Evolutionary conservation across 2,329 filamentous ascomycete genomes (phyloP).

Genomic region (Aspergillus quadricinctus): DNA sequence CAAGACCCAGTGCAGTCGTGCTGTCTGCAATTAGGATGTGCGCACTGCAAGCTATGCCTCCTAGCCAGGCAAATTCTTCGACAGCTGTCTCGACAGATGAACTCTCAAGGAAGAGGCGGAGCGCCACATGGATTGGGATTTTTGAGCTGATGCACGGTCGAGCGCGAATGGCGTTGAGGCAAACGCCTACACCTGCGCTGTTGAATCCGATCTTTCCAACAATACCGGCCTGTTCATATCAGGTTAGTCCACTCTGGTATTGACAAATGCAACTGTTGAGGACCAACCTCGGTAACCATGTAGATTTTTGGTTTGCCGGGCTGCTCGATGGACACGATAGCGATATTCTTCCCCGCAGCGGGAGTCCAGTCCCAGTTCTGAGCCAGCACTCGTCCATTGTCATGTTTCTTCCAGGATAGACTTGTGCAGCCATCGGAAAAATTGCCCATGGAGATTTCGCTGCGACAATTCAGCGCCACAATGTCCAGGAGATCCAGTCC

Average conservation of each 20-base stretch:
- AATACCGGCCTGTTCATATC: constrained; percentile 42
- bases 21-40: constrained; percentile 54
- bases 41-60: constrained; percentile 52
- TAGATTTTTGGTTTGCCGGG: constrained; percentile 45
- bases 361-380: constrained; percentile 60
- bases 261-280: no score
- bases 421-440: constrained; percentile 57
- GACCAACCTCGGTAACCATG: constrained; percentile 49
- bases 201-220: constrained; percentile 66
- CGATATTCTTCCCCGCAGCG: constrained; percentile 49
- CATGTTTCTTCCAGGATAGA: constrained; percentile 46
- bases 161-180: constrained; percentile 59
- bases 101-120: constrained; percentile 54
- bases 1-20: constrained; percentile 23
- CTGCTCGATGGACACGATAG: constrained; percentile 48
- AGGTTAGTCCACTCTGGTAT: neutral
- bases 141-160: constrained; percentile 49
- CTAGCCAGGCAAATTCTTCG: constrained; percentile 37
- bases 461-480: constrained; percentile 56
- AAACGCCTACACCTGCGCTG: constrained; percentile 52
- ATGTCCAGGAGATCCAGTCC: constrained; percentile 47
- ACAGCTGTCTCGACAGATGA: constrained; percentile 46
- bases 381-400: constrained; percentile 38
- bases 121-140: constrained; percentile 59
- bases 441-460: constrained; percentile 55